phyloP scores from a whole-genome alignment of 768 basidiomycete species.

The Pleurotus eryngii region DNA sequence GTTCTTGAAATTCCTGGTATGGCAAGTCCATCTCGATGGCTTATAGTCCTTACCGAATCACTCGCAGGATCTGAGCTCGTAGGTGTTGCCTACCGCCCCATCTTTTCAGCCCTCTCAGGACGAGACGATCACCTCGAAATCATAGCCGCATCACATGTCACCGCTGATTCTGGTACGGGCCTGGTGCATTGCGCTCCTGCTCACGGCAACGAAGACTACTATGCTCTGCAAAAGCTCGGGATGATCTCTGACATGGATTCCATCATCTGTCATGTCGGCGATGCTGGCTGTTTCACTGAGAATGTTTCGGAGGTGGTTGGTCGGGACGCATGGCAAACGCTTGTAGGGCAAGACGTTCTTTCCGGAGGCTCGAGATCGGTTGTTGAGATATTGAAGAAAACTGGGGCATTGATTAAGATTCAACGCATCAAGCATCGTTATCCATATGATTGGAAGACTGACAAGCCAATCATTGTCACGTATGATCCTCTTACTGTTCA shows the following conservation, averaged over 20 bases:
- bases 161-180: slow-evolving; percentile 86
- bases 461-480: slow-evolving; percentile 89
- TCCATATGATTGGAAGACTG: slow-evolving; percentile 96
- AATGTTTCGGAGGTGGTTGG: slow-evolving; percentile 60
- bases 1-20: slow-evolving; percentile 36
- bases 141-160: slow-evolving; percentile 75
- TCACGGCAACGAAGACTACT: slow-evolving; percentile 92
- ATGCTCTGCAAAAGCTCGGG: slow-evolving; percentile 58
- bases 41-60: slow-evolving; percentile 12
- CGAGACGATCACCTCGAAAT: slow-evolving; percentile 37
- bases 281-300: slow-evolving; percentile 64
- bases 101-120: slow-evolving; percentile 47
- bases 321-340: slow-evolving; percentile 31
- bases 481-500: slow-evolving; percentile 28
- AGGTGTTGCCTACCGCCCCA: slow-evolving; percentile 53
- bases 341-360: slow-evolving; percentile 73
- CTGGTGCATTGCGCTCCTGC: slow-evolving; percentile 95
- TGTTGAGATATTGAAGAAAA: slow-evolving; percentile 55
- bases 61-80: slow-evolving; percentile 51
- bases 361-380: slow-evolving; percentile 67
- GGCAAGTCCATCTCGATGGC: neutral
- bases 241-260: slow-evolving; percentile 34
- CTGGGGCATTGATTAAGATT: slow-evolving; percentile 59
- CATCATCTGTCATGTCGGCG: slow-evolving; percentile 81
- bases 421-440: slow-evolving; percentile 82